These are phyloP conservation scores for Craterostigma plantagineum DNA, from an alignment of 257 asterid genomes.

Conservation along the genomic window DNA sequence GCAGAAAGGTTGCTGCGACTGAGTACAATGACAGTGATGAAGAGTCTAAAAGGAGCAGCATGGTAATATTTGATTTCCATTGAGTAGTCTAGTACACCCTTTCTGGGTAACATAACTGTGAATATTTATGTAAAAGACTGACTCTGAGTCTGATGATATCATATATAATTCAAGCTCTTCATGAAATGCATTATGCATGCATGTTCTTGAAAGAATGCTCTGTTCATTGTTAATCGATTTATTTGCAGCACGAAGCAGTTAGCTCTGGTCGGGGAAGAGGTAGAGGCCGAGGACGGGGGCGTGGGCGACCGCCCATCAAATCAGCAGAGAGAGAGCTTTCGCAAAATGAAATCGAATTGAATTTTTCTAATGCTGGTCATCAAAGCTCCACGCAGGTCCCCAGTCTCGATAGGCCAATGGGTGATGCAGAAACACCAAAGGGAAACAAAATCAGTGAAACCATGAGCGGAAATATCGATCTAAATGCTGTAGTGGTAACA, in stretches of 20 bases:
- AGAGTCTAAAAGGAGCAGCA: conserved; percentile 33
- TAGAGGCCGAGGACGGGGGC: conserved; percentile 68
- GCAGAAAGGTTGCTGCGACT: conserved; percentile 39
- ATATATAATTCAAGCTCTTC: background rate
- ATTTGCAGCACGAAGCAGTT: conserved; percentile 27
- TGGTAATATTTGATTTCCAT: conserved; percentile 42
- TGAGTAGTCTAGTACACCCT: conserved; percentile 6
- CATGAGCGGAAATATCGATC: conserved; percentile 18
- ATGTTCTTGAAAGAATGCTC: no score
- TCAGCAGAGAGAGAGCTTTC: conserved; percentile 36
- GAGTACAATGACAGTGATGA: conserved; percentile 55
- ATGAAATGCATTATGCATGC: no score
- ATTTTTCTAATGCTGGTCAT: conserved; percentile 11
- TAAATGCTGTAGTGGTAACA: conserved; percentile 15
- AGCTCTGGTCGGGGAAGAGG: conserved; percentile 69
- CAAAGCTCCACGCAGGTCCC: conserved; percentile 15
- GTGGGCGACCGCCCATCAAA: conserved; percentile 23
- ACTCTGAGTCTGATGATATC: no score
- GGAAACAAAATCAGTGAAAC: conserved; percentile 17
- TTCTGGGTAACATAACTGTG: background rate
- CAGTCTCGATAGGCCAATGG: conserved; percentile 23
- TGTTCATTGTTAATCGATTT: background rate
- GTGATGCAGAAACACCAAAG: conserved; percentile 26
- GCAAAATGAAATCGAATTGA: conserved; percentile 27
- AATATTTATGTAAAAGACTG: background rate